A percentile compares a stretch with the other conserved stretches of the same genome.
phyloP scores from a whole-genome alignment of 2,329 filamentous ascomycete species.

The Paraconiothyrium brasiliense region DNA sequence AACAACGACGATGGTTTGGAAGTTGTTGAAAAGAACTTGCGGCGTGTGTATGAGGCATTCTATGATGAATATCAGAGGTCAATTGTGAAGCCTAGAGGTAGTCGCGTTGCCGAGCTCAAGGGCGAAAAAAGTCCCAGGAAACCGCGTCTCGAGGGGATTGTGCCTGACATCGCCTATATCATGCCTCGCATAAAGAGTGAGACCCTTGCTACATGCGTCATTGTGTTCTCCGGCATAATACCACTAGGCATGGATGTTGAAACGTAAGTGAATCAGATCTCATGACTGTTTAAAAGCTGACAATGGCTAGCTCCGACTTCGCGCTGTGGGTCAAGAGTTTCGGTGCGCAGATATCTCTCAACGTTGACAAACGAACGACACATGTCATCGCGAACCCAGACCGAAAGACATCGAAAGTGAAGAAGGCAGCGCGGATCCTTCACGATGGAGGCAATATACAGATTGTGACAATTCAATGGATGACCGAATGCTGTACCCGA shows the following conservation, averaged over 20 bases:
- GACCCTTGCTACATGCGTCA: conserved; percentile 76
- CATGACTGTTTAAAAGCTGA: conserved; percentile 25
- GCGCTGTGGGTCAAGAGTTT: conserved; percentile 87
- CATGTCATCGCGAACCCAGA: conserved; percentile 77
- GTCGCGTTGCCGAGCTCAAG: conserved; percentile 61
- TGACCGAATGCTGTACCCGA: conserved; percentile 82
- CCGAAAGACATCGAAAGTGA: conserved; percentile 87
- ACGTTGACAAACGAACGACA: conserved; percentile 65
- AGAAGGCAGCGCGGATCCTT: conserved; percentile 80
- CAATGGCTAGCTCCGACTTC: conserved; percentile 72
- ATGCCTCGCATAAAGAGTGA: conserved; percentile 81
- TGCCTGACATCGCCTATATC: conserved; percentile 88
- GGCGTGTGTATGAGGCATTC: conserved; percentile 78
- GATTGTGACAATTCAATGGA: conserved; percentile 92
- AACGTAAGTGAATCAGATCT: conserved; percentile 49
- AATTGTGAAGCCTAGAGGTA: conserved; percentile 52
- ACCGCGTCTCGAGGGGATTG: conserved; percentile 59
- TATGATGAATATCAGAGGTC: conserved; percentile 81
- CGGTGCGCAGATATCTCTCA: conserved; percentile 74
- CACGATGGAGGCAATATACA: conserved; percentile 67
- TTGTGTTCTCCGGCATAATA: conserved; percentile 92
- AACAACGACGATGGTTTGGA: conserved; percentile 88
- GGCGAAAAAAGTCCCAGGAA: conserved; percentile 62
- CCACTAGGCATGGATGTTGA: conserved; percentile 82
- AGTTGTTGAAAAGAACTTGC: conserved; percentile 78